phyloP scores from a whole-genome alignment of 2,329 filamentous ascomycete genomes.

The Trichophyton mentagrophytes region DNA sequence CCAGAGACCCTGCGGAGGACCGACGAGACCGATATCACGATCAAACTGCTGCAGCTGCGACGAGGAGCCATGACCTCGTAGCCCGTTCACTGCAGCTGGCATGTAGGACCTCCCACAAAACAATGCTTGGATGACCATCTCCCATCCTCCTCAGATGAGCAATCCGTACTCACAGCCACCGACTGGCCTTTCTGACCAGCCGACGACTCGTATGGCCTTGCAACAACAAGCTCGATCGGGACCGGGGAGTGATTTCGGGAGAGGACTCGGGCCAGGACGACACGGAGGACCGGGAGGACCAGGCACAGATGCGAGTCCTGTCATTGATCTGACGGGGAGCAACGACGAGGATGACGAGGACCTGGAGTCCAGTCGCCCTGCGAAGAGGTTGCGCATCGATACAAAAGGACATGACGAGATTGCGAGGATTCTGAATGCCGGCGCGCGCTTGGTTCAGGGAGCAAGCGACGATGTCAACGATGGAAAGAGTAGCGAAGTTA shows the following conservation, averaged over 20 bases:
- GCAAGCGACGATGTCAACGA: not conserved
- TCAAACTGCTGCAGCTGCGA: not conserved
- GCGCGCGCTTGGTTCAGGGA: not conserved
- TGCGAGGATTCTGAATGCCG: not conserved
- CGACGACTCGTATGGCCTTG: not conserved
- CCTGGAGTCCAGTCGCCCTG: constrained; percentile 25
- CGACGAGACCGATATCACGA: not conserved
- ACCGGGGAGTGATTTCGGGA: not conserved
- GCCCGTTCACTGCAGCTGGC: constrained; percentile 17
- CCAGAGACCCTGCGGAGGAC: not conserved
- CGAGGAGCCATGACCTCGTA: constrained; percentile 11
- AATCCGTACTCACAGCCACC: constrained; percentile 1
- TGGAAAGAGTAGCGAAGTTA: not conserved
- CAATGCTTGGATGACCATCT: constrained; percentile 23
- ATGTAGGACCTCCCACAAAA: constrained; percentile 23
- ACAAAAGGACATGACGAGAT: constrained; percentile 6
- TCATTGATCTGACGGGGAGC: constrained; percentile 27
- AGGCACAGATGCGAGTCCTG: constrained; percentile 16
- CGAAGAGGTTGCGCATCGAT: constrained; percentile 28
- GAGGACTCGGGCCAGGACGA: not conserved
- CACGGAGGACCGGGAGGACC: not conserved
- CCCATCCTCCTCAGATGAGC: constrained; percentile 27
- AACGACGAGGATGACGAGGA: constrained; percentile 23
- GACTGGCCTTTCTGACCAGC: not conserved
- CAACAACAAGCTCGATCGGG: not conserved